phyloP scores from a whole-genome alignment of 805 yeast genomes.

The Saccharomycopsis vini region DNA sequence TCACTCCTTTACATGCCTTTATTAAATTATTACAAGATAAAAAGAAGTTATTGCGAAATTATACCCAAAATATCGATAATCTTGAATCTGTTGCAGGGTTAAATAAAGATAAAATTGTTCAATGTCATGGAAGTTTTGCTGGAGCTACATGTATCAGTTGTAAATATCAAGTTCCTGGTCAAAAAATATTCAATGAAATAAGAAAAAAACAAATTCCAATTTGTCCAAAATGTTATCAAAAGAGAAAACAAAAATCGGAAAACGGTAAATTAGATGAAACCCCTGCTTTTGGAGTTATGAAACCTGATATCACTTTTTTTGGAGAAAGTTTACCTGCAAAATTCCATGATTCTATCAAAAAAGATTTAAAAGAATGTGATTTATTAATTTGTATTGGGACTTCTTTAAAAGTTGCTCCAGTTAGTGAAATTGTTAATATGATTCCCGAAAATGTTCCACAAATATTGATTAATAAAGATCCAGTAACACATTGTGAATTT shows the following conservation, averaged over 20 bases:
- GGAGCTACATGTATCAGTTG: constrained; percentile 80
- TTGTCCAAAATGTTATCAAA: constrained; percentile 57
- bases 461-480: constrained; percentile 68
- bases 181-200: constrained; percentile 50
- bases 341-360: constrained; percentile 51
- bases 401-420: constrained; percentile 87
- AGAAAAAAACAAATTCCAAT: constrained; percentile 52
- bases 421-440: constrained; percentile 74
- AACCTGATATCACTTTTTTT: constrained; percentile 89
- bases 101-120: constrained; percentile 55
- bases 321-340: constrained; percentile 73
- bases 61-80: constrained; percentile 88
- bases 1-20: constrained; percentile 75
- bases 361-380: constrained; percentile 65
- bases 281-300: constrained; percentile 64
- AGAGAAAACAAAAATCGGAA: constrained; percentile 31
- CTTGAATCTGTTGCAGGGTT: constrained; percentile 78
- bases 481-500: constrained; percentile 66
- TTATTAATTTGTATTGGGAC: constrained; percentile 81
- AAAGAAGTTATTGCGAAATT: constrained; percentile 70
- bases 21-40: constrained; percentile 65
- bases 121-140: constrained; percentile 91
- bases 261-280: constrained; percentile 22
- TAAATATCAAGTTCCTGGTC: constrained; percentile 56
- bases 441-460: constrained; percentile 73